Percentiles rank a stretch among this genome's conserved stretches.
These are phyloP conservation scores for Erigeron philadelphicus DNA, from an alignment of 140 eudicot species.

Conservation along the genomic window DNA sequence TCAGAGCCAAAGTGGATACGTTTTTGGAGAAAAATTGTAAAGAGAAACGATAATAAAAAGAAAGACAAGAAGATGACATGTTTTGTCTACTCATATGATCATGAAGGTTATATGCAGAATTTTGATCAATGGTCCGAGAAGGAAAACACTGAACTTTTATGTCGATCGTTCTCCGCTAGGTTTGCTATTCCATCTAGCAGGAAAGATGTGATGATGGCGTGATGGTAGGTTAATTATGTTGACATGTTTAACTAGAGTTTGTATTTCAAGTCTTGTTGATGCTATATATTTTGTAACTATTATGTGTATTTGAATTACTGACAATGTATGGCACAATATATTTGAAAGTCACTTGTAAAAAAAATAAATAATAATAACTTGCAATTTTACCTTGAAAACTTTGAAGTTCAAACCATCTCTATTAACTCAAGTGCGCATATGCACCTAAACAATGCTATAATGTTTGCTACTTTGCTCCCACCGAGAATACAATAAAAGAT, in stretches of 20 bases:
- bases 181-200: conserved; percentile 54
- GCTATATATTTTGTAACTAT: conserved; percentile 8
- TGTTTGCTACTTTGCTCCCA: too few species aligned
- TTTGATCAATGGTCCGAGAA: conserved; percentile 55
- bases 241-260: neutral
- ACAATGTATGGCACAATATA: too few species aligned
- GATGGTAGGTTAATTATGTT: conserved; percentile 1
- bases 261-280: conserved; percentile 8
- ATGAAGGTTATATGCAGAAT: conserved; percentile 48
- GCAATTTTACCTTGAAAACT: too few species aligned
- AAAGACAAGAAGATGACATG: conserved; percentile 20
- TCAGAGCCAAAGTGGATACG: conserved; percentile 37
- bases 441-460: too few species aligned
- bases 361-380: too few species aligned
- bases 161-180: conserved; percentile 64
- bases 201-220: conserved; percentile 22
- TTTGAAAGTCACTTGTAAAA: too few species aligned
- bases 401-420: too few species aligned
- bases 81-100: conserved; percentile 41
- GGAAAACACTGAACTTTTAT: conserved; percentile 45
- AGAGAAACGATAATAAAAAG: conserved; percentile 23
- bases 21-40: conserved; percentile 49
- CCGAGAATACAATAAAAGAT: too few species aligned
- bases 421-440: too few species aligned
- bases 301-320: too few species aligned